Evolutionary conservation across 768 basidiomycete genomes (phyloP), one percentile per base, ranked within the genome.

Genomic region (Tricholoma sp.): DNA sequence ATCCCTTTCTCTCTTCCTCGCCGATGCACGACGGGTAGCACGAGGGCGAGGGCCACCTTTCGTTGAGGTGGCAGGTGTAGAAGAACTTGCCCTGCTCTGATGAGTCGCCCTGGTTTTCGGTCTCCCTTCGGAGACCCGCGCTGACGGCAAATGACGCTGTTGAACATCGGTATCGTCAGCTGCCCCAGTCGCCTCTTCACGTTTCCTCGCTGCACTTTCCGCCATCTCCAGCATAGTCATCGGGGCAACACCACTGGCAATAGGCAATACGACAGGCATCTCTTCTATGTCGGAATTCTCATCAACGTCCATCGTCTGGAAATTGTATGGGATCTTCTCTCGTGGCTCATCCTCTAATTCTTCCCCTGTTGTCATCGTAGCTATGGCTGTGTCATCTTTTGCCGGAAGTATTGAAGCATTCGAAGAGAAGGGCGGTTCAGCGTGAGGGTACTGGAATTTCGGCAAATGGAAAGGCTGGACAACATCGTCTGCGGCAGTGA

Each of bases 381-480:
- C 37, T 45, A 52, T 52, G 29, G 39, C 41, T 10, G 37, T 41
- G 18, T 12, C 39, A 12, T 56, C 52, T 22, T 31, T 41, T 10
- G 24, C 18, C 6, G 35, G 11, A 22, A 49, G 16, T 2, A 35
- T 22, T 21, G 22, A 21, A 54, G 11, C 29, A 29, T 59, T 45
- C 41, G 63, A 54, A 52, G 60, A 31, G 59, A 53, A 56, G 11
- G 60, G 52, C 14, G 69, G 66, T 34, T 72, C 64, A 50, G 71
- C 57, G 34, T 76, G 73, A 46, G 75, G 77, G 64, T 81, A 79
- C 59, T 83, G 77, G 61, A 80, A 79, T 61, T 83, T 83, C 0
- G 91, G 91, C 24, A 93, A 72, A 57, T 79, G 79, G 68, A 83
- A 93, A 2, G 83, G 81, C 67, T 87, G 76, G 2, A 93, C 88